Evolutionary conservation across 2,329 filamentous ascomycete genomes (phyloP).

Genomic region (Cordyceps farinosa): DNA sequence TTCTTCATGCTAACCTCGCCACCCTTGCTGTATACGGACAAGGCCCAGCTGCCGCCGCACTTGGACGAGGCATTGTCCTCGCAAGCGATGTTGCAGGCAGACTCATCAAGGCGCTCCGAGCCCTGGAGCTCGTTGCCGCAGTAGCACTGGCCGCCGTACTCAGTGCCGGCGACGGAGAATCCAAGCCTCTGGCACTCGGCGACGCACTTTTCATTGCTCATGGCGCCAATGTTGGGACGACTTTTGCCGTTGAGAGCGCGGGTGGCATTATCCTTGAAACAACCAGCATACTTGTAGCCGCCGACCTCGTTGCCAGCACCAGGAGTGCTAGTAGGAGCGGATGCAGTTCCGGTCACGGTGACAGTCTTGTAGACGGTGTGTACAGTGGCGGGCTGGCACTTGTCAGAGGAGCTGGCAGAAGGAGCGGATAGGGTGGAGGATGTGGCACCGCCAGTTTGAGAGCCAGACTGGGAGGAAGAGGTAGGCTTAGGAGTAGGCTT

Average conservation of each 20-base stretch:
- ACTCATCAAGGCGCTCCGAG: slow-evolving; percentile 41
- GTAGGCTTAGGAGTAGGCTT: slow-evolving; percentile 2
- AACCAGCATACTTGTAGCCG: slow-evolving; percentile 40
- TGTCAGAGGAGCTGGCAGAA: slow-evolving; percentile 20
- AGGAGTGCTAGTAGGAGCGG: slow-evolving; percentile 19
- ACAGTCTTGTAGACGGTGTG: slow-evolving; percentile 45
- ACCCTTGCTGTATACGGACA: slow-evolving; percentile 43
- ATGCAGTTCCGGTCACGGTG: slow-evolving; percentile 38
- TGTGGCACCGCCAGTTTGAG: slow-evolving; percentile 6
- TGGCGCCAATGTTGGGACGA: slow-evolving; percentile 39
- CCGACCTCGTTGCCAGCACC: slow-evolving; percentile 18
- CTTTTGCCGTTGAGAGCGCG: slow-evolving; percentile 39
- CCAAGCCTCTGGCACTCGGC: slow-evolving; percentile 43
- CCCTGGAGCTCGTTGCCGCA: slow-evolving; percentile 39
- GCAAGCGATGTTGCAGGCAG: slow-evolving; percentile 46
- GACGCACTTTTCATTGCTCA: slow-evolving; percentile 46
- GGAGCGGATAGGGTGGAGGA: slow-evolving; percentile 23
- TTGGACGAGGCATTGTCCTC: slow-evolving; percentile 44
- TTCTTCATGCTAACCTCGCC: slow-evolving; percentile 29
- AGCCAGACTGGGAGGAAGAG: background rate
- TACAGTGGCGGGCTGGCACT: slow-evolving; percentile 27
- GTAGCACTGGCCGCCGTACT: slow-evolving; percentile 53
- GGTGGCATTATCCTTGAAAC: slow-evolving; percentile 37
- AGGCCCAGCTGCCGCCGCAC: slow-evolving; percentile 48
- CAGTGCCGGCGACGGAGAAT: slow-evolving; percentile 46